phyloP scores from a whole-genome alignment of 306 rosid species.

The Quercus aquifolioides region DNA sequence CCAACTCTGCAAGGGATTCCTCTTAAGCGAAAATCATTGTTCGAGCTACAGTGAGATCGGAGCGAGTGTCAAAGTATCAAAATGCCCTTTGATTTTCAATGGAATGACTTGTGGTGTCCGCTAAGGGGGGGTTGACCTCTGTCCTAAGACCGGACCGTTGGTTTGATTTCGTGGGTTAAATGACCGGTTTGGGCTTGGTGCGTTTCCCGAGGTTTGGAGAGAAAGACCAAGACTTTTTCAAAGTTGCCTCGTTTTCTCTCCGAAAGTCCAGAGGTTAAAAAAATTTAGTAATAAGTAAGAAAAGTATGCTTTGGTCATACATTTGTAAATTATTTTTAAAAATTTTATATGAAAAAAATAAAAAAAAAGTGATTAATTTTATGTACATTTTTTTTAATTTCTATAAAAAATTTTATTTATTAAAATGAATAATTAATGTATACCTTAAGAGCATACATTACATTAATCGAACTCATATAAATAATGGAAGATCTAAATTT shows the following conservation, averaged over 20 bases:
- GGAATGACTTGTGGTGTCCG: conserved; percentile 23
- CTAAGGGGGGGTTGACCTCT: not conserved
- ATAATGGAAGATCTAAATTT: too few species aligned
- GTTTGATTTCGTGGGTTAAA: not conserved
- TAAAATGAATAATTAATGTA: too few species aligned
- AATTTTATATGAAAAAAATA: too few species aligned
- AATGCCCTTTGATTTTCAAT: not conserved
- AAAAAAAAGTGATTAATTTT: too few species aligned
- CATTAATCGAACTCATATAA: too few species aligned
- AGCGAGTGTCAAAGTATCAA: not conserved
- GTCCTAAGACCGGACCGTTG: not conserved
- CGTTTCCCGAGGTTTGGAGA: conserved; percentile 4
- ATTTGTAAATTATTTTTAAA: too few species aligned
- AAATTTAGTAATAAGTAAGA: too few species aligned
- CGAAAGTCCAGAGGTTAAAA: too few species aligned
- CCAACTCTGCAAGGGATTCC: conserved; percentile 96
- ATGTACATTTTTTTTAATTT: too few species aligned
- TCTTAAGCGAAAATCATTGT: conserved; percentile 45
- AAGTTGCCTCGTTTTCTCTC: not conserved
- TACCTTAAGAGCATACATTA: too few species aligned
- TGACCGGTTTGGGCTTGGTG: conserved; percentile 22
- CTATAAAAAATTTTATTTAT: too few species aligned
- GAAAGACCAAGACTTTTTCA: not conserved
- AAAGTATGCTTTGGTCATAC: too few species aligned
- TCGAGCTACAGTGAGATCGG: not conserved